A percentile compares a stretch with the other conserved stretches of the same genome.
Evolutionary conservation across 768 basidiomycete species (phyloP).

Genomic region (Xerocomus brunneocitrinus): DNA sequence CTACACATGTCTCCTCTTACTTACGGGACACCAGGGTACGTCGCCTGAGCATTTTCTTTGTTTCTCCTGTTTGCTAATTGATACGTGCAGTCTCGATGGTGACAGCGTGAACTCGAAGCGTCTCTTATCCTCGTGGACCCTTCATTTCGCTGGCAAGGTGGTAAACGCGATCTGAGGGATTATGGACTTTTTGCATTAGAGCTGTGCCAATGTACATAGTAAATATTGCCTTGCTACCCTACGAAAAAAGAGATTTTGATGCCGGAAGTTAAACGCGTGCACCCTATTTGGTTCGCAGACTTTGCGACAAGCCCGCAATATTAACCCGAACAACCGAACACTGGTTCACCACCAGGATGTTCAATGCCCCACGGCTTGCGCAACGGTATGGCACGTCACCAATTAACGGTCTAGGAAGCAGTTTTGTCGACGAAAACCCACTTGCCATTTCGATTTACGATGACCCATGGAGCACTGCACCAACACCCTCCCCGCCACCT

Average conservation of each 20-base stretch:
- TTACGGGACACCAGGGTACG: constrained; percentile 94
- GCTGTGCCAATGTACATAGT: constrained; percentile 17
- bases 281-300: constrained; percentile 10
- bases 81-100: constrained; percentile 63
- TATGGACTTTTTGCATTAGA: constrained; percentile 10
- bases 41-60: constrained; percentile 11
- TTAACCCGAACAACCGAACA: constrained; percentile 4
- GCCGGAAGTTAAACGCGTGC: constrained; percentile 5
- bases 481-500: constrained; percentile 66
- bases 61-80: constrained; percentile 12
- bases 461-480: constrained; percentile 77
- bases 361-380: constrained; percentile 75
- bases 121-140: constrained; percentile 84
- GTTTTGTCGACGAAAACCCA: constrained; percentile 75
- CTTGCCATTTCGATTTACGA: constrained; percentile 71
- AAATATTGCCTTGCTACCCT: constrained; percentile 16
- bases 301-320: constrained; percentile 6
- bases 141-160: constrained; percentile 84
- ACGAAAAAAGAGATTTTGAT: constrained; percentile 3
- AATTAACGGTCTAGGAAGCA: constrained; percentile 57
- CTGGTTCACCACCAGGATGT: constrained; percentile 49
- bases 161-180: constrained; percentile 32
- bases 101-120: constrained; percentile 81
- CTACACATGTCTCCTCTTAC: constrained; percentile 84
- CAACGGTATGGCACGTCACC: constrained; percentile 61